These are phyloP conservation scores for Benincasa hispida DNA, from an alignment of 306 rosid genomes.

Conservation along the genomic window DNA sequence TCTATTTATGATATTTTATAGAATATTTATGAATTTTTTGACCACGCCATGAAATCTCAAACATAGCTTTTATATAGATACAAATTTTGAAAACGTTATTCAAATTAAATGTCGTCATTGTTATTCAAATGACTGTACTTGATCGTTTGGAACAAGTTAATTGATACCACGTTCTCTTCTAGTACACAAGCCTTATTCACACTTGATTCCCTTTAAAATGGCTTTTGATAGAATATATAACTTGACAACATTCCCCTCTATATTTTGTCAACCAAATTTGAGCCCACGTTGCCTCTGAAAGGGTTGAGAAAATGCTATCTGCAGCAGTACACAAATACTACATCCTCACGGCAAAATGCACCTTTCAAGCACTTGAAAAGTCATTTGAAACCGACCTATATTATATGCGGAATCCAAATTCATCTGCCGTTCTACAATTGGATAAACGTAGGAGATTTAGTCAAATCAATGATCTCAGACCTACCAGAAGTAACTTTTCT, in stretches of 20 bases:
- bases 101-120: too few relatives aligned
- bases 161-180: neutral
- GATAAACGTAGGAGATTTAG: slow-evolving; percentile 57
- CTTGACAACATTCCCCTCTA: neutral
- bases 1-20: too few relatives aligned
- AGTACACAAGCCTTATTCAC: neutral
- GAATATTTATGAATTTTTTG: too few relatives aligned
- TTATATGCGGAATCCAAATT: neutral
- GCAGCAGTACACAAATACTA: neutral
- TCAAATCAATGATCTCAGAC: slow-evolving; percentile 54
- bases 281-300: neutral
- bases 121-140: too few relatives aligned
- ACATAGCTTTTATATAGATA: too few relatives aligned
- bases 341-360: neutral
- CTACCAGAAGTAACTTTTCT: slow-evolving; percentile 31
- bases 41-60: too few relatives aligned
- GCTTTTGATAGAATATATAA: neutral
- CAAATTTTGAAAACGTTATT: too few relatives aligned
- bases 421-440: slow-evolving; percentile 30
- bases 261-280: neutral
- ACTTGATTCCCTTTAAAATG: neutral
- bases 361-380: too few relatives aligned
- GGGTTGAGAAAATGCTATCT: neutral
- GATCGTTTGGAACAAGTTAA: neutral
- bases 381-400: neutral